Conservation (phyloP, 306 rosid genomes). For the Vigna reflexopilosa region DNA sequence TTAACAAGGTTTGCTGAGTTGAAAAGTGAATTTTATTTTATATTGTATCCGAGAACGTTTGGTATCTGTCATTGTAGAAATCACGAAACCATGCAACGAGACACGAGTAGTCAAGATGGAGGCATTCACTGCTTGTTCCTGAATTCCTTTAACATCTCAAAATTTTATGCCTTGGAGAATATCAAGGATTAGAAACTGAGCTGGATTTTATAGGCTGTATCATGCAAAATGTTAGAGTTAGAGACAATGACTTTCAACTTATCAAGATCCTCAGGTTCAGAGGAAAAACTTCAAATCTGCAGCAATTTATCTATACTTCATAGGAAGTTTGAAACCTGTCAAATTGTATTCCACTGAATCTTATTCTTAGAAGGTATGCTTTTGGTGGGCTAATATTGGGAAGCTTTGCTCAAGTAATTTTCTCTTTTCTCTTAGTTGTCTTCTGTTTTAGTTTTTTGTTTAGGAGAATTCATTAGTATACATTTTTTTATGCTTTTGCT, state of each 20-base stretch:
- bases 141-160: constrained; percentile 43
- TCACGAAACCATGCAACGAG: neutral
- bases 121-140: constrained; percentile 30
- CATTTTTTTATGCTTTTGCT: neutral
- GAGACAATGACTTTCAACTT: constrained; percentile 21
- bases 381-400: neutral
- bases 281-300: constrained; percentile 30
- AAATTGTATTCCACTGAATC: constrained; percentile 30
- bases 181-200: constrained; percentile 36
- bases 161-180: constrained; percentile 33
- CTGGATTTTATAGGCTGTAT: constrained; percentile 36
- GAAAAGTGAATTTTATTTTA: constrained; percentile 13
- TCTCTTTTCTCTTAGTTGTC: neutral
- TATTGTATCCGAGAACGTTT: neutral
- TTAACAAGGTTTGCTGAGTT: constrained; percentile 45
- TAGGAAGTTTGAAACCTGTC: constrained; percentile 31
- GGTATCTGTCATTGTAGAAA: constrained; percentile 32
- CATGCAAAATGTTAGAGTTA: constrained; percentile 42
- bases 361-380: constrained; percentile 18
- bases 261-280: neutral
- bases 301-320: neutral
- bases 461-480: neutral
- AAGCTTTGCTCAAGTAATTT: constrained; percentile 1
- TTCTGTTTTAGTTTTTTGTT: neutral
- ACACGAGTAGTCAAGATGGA: constrained; percentile 39